Percentiles rank a stretch among this genome's conserved stretches.
These are phyloP conservation scores for Euphorbia pulcherrima DNA, from an alignment of 345 rosid species.

Conservation along the genomic window DNA sequence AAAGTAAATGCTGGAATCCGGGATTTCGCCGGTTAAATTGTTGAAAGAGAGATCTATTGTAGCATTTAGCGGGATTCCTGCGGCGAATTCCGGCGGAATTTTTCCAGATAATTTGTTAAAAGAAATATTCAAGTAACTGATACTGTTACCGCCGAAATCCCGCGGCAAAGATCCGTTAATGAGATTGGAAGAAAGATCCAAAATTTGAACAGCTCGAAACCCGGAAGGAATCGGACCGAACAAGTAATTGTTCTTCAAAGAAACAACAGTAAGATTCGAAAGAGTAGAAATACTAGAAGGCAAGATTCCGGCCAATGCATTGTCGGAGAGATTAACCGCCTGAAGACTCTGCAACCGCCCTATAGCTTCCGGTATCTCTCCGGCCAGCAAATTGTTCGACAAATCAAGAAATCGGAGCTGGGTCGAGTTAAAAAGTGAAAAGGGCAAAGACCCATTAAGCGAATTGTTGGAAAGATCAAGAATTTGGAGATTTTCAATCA, in stretches of 20 bases:
- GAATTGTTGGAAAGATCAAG: slow-evolving; percentile 81
- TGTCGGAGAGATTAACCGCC: slow-evolving; percentile 59
- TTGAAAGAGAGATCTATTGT: slow-evolving; percentile 74
- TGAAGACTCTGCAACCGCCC: slow-evolving; percentile 46
- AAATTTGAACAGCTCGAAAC: slow-evolving; percentile 42
- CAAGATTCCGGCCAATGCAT: slow-evolving; percentile 62
- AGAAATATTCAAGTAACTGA: slow-evolving; percentile 62
- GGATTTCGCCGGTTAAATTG: slow-evolving; percentile 65
- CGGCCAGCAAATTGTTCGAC: slow-evolving; percentile 63
- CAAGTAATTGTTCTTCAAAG: slow-evolving; percentile 56
- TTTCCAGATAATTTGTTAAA: slow-evolving; percentile 60
- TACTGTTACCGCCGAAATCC: slow-evolving; percentile 56
- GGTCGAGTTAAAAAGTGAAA: slow-evolving; percentile 50
- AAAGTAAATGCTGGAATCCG: slow-evolving; percentile 39
- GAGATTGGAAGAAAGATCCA: slow-evolving; percentile 81
- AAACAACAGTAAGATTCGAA: slow-evolving; percentile 47
- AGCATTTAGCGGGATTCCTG: slow-evolving; percentile 56
- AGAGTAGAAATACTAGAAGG: slow-evolving; percentile 39
- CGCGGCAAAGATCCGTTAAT: slow-evolving; percentile 65
- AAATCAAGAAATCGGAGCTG: slow-evolving; percentile 66
- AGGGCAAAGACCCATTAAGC: slow-evolving; percentile 69
- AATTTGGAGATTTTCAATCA: slow-evolving; percentile 44
- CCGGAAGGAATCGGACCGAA: slow-evolving; percentile 55
- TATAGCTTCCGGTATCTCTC: slow-evolving; percentile 46
- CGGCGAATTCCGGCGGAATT: slow-evolving; percentile 53